phyloP scores from a whole-genome alignment of 1,139 yeast species.

The Debaryomycetaceae sp. region DNA sequence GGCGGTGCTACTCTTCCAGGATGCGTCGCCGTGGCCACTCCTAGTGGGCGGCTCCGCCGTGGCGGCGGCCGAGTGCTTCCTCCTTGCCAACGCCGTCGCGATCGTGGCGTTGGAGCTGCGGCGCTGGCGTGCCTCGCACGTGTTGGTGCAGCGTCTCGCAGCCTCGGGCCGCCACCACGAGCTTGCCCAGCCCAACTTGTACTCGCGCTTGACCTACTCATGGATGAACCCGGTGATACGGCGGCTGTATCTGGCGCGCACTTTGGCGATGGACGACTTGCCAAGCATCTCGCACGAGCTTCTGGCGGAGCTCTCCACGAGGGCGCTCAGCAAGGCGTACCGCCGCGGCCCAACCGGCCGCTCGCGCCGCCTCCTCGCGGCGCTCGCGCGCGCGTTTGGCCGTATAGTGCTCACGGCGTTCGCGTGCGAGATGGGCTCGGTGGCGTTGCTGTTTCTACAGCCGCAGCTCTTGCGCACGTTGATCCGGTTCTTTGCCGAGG shows the following conservation, averaged over 20 bases:
- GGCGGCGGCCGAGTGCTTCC: conserved; percentile 14
- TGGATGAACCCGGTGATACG: conserved; percentile 59
- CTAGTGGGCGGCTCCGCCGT: conserved; percentile 10
- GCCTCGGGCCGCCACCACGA: conserved; percentile 10
- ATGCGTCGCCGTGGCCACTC: conserved; percentile 23
- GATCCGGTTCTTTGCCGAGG: conserved; percentile 39
- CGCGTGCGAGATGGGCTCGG: conserved; percentile 41
- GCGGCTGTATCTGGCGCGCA: conserved; percentile 44
- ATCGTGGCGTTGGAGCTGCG: conserved; percentile 23
- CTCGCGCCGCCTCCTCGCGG: conserved; percentile 33
- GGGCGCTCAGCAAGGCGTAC: conserved; percentile 19
- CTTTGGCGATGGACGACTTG: conserved; percentile 47
- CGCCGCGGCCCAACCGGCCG: conserved; percentile 26
- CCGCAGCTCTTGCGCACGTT: conserved; percentile 53
- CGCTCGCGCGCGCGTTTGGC: conserved; percentile 49
- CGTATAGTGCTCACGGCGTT: conserved; percentile 37
- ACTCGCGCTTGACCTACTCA: conserved; percentile 49
- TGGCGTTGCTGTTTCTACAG: conserved; percentile 44
- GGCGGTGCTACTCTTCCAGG: conserved; percentile 24
- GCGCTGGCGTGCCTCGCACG: conserved; percentile 28
- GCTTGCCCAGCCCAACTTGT: conserved; percentile 40
- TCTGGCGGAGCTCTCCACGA: conserved; percentile 29
- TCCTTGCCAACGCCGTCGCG: conserved; percentile 17
- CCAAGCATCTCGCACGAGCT: conserved; percentile 52
- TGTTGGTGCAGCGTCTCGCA: conserved; percentile 17